Percentiles rank a stretch among this genome's conserved stretches.
Evolutionary conservation across 768 basidiomycete genomes (phyloP).

Genomic region (Porphyrellus cyaneotinctus): DNA sequence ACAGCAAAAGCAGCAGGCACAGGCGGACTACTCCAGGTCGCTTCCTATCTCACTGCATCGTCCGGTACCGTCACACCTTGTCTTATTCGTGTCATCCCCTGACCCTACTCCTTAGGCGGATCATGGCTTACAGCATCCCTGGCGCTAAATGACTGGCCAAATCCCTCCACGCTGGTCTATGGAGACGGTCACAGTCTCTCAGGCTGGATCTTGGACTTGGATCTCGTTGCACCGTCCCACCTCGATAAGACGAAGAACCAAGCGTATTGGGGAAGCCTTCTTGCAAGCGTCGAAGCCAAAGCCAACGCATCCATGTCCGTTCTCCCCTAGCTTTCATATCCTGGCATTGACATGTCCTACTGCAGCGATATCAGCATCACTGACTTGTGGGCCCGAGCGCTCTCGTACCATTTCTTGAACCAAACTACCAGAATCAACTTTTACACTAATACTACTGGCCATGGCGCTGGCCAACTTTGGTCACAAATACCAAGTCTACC

Average conservation of each 20-base stretch:
- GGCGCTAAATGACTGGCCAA: slow-evolving; percentile 61
- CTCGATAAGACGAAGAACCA: slow-evolving; percentile 44
- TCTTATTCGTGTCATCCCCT: too few relatives aligned
- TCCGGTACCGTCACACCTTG: slow-evolving; percentile 42
- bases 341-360: neutral
- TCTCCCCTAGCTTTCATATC: neutral
- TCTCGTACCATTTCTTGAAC: slow-evolving; percentile 72
- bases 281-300: slow-evolving; percentile 54
- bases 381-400: slow-evolving; percentile 60
- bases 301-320: slow-evolving; percentile 52
- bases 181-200: slow-evolving; percentile 45
- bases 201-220: slow-evolving; percentile 57
- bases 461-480: slow-evolving; percentile 74
- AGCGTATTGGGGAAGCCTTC: slow-evolving; percentile 49
- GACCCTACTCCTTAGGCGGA: slow-evolving; percentile 40
- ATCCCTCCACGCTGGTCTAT: slow-evolving; percentile 51
- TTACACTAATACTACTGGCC: slow-evolving; percentile 53
- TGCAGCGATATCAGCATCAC: slow-evolving; percentile 59
- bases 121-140: slow-evolving; percentile 68
- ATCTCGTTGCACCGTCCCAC: slow-evolving; percentile 54
- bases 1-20: slow-evolving; percentile 56
- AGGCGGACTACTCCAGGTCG: slow-evolving; percentile 66
- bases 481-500: slow-evolving; percentile 51
- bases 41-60: slow-evolving; percentile 63
- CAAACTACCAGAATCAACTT: slow-evolving; percentile 57